phyloP scores from a whole-genome alignment of 1,139 yeast species.

The Candida sp. region DNA sequence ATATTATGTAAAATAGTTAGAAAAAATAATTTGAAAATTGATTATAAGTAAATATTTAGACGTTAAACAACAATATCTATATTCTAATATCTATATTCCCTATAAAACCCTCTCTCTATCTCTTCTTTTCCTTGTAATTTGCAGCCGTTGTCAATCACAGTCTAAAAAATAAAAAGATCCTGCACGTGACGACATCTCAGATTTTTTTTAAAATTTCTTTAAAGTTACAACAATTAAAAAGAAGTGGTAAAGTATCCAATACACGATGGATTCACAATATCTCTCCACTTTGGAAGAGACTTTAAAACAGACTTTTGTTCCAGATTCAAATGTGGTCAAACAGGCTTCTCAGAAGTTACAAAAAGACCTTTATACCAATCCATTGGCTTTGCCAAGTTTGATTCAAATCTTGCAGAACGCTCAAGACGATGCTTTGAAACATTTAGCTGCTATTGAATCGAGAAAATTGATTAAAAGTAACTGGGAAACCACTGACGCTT shows the following conservation, averaged over 20 bases:
- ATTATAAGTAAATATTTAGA: too few species aligned
- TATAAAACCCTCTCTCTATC: too few species aligned
- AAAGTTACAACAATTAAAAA: background rate
- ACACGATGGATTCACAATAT: conserved; percentile 63
- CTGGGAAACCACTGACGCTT: conserved; percentile 63
- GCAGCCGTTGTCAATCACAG: too few species aligned
- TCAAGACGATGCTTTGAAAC: conserved; percentile 60
- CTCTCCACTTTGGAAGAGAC: conserved; percentile 73
- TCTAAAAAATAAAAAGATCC: too few species aligned
- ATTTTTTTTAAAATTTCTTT: conserved; percentile 3
- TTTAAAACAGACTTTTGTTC: conserved; percentile 70
- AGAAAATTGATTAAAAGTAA: conserved; percentile 73
- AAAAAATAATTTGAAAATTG: too few species aligned
- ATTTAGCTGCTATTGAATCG: conserved; percentile 93
- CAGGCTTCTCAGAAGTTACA: conserved; percentile 76
- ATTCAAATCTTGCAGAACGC: conserved; percentile 75
- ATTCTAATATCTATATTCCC: too few species aligned
- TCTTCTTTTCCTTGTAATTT: too few species aligned
- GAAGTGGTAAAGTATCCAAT: background rate
- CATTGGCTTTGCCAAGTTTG: conserved; percentile 75
- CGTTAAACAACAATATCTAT: too few species aligned
- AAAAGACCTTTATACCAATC: conserved; percentile 70
- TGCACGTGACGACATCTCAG: conserved; percentile 5
- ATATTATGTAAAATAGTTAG: conserved; percentile 22
- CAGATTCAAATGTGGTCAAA: conserved; percentile 75